Evolutionary conservation across 2,329 filamentous ascomycete genomes (phyloP), one percentile per base, ranked within the genome.

Genomic region (Colletotrichum sansevieriae): DNA sequence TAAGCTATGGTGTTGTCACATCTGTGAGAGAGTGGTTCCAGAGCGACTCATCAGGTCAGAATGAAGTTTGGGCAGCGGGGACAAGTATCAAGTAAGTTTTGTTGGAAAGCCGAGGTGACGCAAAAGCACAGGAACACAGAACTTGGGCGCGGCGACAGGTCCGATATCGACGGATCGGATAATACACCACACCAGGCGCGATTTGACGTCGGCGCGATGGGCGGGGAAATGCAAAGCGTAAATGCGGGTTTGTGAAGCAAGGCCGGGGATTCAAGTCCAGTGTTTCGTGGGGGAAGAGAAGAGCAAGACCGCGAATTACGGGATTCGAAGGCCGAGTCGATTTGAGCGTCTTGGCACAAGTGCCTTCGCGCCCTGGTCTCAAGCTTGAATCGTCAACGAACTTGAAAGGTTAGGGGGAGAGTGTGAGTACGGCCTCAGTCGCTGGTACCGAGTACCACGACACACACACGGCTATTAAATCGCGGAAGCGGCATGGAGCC

Each of bases 171-270:
- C 47, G 47, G 54, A 51, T 68, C 65, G 60, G 46, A 55, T 20
- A 60, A 65, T 35, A 57, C 43, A 55, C 7, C 37, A 35, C 41
- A 49, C 39, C 22, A 43, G 54, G 47, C 46, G 35, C 20, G n/a
- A 59, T 59, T 59, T 44, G 49, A 66, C n/a, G 37, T 39, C 25
- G 20, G 60, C 41, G 22, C 52, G 64, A 62, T 22, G 41, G 46
- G 56, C 39, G 29, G 47, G n/a, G 41, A 22, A 54, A 37, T 49
- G 47, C 65, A 58, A 44, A 52, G 56, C 62, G 55, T 47, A 65
- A 68, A 65, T 68, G 65, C 65, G 62, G 43, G 62, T 60, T 68
- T 13, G 63, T 29, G 47, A 60, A 41, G 56, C 49, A 46, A n/a
- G 46, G 15, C 35, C 37, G 35, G 29, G 37, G 43, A 63, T 35